A percentile compares a stretch with the other conserved stretches of the same genome.
phyloP scores from a whole-genome alignment of 2,329 filamentous ascomycete genomes.

The Epicoccum sorghinum region DNA sequence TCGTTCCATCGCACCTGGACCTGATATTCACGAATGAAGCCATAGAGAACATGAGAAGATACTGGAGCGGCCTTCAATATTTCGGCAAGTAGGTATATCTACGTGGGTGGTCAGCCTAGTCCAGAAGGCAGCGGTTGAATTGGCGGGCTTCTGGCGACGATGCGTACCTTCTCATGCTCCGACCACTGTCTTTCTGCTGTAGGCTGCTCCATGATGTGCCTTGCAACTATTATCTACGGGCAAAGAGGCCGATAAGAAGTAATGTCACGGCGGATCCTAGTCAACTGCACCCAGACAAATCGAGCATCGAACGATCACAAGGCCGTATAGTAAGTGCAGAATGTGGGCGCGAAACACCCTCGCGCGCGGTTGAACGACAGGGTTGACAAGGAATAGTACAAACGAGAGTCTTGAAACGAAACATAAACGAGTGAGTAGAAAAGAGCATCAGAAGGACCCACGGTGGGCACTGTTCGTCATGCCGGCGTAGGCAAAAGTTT shows the following conservation, averaged over 20 bases:
- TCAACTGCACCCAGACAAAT: constrained; percentile 44
- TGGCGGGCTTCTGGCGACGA: constrained; percentile 6
- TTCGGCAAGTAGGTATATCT: constrained; percentile 57
- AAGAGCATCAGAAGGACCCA: constrained; percentile 39
- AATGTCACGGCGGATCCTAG: constrained; percentile 32
- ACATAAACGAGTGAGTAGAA: constrained; percentile 33
- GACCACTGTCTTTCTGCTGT: constrained; percentile 52
- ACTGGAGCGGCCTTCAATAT: constrained; percentile 57
- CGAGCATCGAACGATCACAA: constrained; percentile 42
- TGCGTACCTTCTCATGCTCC: constrained; percentile 55
- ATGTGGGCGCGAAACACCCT: constrained; percentile 38
- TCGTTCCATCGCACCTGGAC: constrained; percentile 57
- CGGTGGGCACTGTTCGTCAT: constrained; percentile 36
- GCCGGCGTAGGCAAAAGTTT: constrained; percentile 35
- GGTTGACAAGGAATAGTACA: constrained; percentile 35
- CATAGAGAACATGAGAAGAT: constrained; percentile 51
- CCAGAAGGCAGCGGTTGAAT: constrained; percentile 8
- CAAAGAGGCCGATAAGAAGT: constrained; percentile 39
- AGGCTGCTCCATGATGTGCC: constrained; percentile 48
- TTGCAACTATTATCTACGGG: constrained; percentile 25
- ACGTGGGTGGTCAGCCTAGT: constrained; percentile 1
- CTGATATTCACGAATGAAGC: constrained; percentile 52
- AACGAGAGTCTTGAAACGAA: constrained; percentile 42
- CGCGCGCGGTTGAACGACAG: constrained; percentile 34
- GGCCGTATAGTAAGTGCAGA: constrained; percentile 41